Percentiles rank a stretch among this genome's conserved stretches.
Evolutionary conservation across 1,284 basidiomycete species (phyloP).

Genomic region (Heterobasidion irregulare): DNA sequence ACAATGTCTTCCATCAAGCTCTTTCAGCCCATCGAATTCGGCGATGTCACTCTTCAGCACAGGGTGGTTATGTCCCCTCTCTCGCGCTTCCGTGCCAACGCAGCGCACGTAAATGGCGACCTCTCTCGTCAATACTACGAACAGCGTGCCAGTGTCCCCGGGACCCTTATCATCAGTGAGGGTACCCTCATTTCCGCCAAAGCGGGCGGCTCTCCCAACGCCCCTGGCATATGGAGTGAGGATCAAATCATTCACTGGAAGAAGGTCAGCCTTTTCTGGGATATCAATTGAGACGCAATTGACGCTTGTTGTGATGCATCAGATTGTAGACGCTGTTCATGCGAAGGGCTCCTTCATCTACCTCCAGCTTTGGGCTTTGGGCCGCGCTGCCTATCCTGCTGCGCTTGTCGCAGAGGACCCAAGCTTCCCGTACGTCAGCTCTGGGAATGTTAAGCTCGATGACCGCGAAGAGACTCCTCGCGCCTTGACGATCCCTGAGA

Average conservation of each 20-base stretch:
- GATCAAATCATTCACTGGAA: constrained; percentile 19
- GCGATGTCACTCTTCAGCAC: constrained; percentile 29
- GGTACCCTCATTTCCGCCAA: constrained; percentile 30
- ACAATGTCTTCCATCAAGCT: constrained; percentile 14
- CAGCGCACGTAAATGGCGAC: constrained; percentile 18
- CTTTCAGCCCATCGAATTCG: constrained; percentile 37
- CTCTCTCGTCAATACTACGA: constrained; percentile 35
- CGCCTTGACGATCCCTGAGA: constrained; percentile 17
- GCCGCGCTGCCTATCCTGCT: constrained; percentile 22
- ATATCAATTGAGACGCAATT: background rate
- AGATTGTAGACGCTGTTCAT: constrained; percentile 31
- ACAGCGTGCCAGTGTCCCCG: constrained; percentile 33
- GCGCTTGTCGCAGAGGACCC: constrained; percentile 20
- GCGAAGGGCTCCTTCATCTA: constrained; percentile 28
- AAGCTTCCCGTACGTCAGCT: constrained; percentile 27
- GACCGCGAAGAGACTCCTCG: constrained; percentile 18
- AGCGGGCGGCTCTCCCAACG: constrained; percentile 25
- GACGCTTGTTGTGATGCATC: background rate
- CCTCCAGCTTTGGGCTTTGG: constrained; percentile 38
- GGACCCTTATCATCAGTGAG: constrained; percentile 42
- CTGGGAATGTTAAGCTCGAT: constrained; percentile 35
- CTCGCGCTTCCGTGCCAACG: constrained; percentile 29
- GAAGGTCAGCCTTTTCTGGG: constrained; percentile 9
- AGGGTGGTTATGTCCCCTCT: constrained; percentile 41
- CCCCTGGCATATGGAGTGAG: constrained; percentile 19